Percentiles rank a stretch among this genome's conserved stretches.
These are phyloP conservation scores for Sporothrix luriei DNA, from an alignment of 2,329 filamentous ascomycete species.

Conservation along the genomic window DNA sequence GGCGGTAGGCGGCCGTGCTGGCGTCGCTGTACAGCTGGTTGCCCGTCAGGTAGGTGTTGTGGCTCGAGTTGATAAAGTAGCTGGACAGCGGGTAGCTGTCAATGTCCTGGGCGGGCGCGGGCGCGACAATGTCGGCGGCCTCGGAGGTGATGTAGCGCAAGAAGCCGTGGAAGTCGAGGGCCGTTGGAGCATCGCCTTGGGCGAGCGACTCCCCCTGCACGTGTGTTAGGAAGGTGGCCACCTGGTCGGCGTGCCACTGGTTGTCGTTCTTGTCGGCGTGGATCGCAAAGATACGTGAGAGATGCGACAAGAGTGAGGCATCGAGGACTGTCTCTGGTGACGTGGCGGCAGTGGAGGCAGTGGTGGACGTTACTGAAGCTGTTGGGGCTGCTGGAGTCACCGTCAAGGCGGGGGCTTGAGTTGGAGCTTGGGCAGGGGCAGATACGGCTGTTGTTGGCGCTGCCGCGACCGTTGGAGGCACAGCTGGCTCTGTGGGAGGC, in stretches of 20 bases:
- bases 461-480: background rate
- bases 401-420: background rate
- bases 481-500: background rate
- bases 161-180: constrained; percentile 54
- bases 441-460: background rate
- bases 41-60: constrained; percentile 91
- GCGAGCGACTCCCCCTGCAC: constrained; percentile 52
- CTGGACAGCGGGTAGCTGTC: constrained; percentile 75
- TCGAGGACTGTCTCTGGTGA: constrained; percentile 41
- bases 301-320: constrained; percentile 46
- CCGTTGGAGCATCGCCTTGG: constrained; percentile 37
- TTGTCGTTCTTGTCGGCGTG: constrained; percentile 48
- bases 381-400: background rate
- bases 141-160: constrained; percentile 60
- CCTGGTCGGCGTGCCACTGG: constrained; percentile 51
- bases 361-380: background rate
- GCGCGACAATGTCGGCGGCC: constrained; percentile 49
- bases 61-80: constrained; percentile 92
- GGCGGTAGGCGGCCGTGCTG: constrained; percentile 84
- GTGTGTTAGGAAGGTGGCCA: constrained; percentile 51
- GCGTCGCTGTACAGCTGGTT: constrained; percentile 86
- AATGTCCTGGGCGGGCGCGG: constrained; percentile 54
- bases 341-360: background rate
- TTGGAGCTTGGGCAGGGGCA: background rate
- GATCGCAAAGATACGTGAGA: constrained; percentile 52